A percentile compares a stretch with the other conserved stretches of the same genome.
These are phyloP conservation scores for Lasiosphaeria miniovina DNA, from an alignment of 495 filamentous ascomycete species.

Conservation along the genomic window DNA sequence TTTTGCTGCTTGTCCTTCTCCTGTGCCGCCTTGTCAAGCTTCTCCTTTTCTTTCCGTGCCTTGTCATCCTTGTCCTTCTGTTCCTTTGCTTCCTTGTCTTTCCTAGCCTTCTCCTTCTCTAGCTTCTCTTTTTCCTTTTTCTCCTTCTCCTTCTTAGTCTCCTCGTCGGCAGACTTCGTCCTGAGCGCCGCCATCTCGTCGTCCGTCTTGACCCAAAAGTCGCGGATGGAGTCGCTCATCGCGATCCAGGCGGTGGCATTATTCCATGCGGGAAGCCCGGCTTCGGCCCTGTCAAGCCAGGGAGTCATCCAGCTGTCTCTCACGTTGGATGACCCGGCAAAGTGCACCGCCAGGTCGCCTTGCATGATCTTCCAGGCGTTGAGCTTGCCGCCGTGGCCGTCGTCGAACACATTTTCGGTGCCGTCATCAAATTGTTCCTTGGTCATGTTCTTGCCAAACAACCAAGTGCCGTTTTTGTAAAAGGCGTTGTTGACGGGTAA, in stretches of 20 bases:
- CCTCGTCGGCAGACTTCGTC: constrained; percentile 6
- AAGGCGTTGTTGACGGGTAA: constrained; percentile 31
- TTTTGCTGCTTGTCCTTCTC: constrained; percentile 2
- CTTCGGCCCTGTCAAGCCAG: constrained; percentile 24
- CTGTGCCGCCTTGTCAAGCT: neutral
- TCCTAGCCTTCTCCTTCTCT: constrained; percentile 6
- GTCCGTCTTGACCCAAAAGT: constrained; percentile 16
- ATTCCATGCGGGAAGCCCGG: constrained; percentile 21
- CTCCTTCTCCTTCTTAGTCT: constrained; percentile 13
- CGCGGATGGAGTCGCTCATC: constrained; percentile 12
- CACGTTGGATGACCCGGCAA: constrained; percentile 23
- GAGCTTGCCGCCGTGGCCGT: constrained; percentile 19
- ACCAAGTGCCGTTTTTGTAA: constrained; percentile 23
- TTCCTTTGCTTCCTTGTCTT: constrained; percentile 12
- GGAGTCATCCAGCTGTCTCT: constrained; percentile 30
- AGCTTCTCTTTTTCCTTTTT: constrained; percentile 13
- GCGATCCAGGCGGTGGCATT: constrained; percentile 17
- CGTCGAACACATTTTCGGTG: constrained; percentile 20
- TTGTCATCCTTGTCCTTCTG: constrained; percentile 12
- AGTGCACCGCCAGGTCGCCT: constrained; percentile 26
- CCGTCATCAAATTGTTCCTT: constrained; percentile 25
- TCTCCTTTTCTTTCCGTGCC: constrained; percentile 4
- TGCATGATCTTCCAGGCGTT: constrained; percentile 31
- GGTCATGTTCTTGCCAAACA: constrained; percentile 25
- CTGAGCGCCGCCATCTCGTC: constrained; percentile 7